These are phyloP conservation scores for Cyberlindnera nakhonratchasimensis DNA, from an alignment of 805 yeast genomes.

Conservation along the genomic window DNA sequence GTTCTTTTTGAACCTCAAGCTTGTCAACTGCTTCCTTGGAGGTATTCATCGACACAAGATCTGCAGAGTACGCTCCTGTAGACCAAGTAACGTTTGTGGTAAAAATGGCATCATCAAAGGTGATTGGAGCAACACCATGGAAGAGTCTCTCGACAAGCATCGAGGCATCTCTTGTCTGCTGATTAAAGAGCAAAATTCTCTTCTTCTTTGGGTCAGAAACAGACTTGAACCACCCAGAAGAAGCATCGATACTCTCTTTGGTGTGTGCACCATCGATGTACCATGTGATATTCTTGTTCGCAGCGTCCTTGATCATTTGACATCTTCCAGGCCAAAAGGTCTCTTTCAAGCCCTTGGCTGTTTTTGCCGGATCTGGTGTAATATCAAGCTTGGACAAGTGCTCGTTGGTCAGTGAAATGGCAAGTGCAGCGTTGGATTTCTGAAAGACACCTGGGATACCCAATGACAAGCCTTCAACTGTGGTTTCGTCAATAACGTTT, in stretches of 20 bases:
- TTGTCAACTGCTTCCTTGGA: conserved; percentile 74
- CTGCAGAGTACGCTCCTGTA: conserved; percentile 72
- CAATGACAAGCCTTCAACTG: conserved; percentile 37
- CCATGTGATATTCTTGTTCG: conserved; percentile 56
- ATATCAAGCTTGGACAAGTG: conserved; percentile 54
- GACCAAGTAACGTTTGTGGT: conserved; percentile 93
- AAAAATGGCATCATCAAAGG: conserved; percentile 76
- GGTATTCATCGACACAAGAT: conserved; percentile 81
- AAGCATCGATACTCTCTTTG: conserved; percentile 77
- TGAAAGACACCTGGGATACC: conserved; percentile 89
- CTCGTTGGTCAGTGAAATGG: conserved; percentile 62
- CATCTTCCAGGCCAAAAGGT: conserved; percentile 97
- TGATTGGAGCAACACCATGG: conserved; percentile 38
- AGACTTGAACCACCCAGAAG: conserved; percentile 73
- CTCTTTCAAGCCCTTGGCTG: conserved; percentile 51
- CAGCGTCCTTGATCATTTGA: conserved; percentile 51
- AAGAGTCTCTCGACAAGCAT: conserved; percentile 56
- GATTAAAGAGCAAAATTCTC: conserved; percentile 75
- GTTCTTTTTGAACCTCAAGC: conserved; percentile 73
- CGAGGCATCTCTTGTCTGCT: conserved; percentile 85
- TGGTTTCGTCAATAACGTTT: conserved; percentile 43
- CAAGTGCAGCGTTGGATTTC: conserved; percentile 80
- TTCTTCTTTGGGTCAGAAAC: conserved; percentile 32
- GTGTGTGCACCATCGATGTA: conserved; percentile 96
- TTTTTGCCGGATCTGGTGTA: conserved; percentile 23